phyloP scores from a whole-genome alignment of 352 stramenopile genomes.

The Globisporangium lucens region DNA sequence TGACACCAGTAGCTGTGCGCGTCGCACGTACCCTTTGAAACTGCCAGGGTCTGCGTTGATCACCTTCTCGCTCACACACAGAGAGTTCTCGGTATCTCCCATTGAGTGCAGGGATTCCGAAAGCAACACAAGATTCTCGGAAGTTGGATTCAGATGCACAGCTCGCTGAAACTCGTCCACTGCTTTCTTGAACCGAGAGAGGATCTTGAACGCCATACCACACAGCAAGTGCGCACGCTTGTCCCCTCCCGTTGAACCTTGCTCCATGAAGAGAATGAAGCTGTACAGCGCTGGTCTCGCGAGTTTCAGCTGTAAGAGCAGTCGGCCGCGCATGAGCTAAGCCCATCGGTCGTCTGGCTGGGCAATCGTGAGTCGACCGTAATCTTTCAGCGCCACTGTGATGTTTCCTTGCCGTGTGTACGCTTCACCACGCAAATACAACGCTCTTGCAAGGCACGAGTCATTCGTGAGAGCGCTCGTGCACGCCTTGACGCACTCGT shows the following conservation, averaged over 20 bases:
- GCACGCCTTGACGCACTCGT: slow-evolving; percentile 62
- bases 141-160: slow-evolving; percentile 53
- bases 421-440: slow-evolving; percentile 68
- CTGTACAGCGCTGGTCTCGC: slow-evolving; percentile 61
- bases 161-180: slow-evolving; percentile 64
- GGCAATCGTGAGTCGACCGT: slow-evolving; percentile 53
- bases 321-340: slow-evolving; percentile 48
- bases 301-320: slow-evolving; percentile 58
- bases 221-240: slow-evolving; percentile 53
- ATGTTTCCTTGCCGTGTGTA: slow-evolving; percentile 62
- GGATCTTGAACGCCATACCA: slow-evolving; percentile 64
- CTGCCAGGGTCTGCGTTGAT: slow-evolving; percentile 56
- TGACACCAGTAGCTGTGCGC: slow-evolving; percentile 62
- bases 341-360: slow-evolving; percentile 64
- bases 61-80: slow-evolving; percentile 69
- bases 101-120: slow-evolving; percentile 79
- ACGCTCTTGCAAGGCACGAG: slow-evolving; percentile 46
- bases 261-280: slow-evolving; percentile 72
- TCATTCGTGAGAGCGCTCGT: slow-evolving; percentile 63
- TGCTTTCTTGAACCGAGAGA: slow-evolving; percentile 60
- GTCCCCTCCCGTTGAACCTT: slow-evolving; percentile 26
- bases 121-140: slow-evolving; percentile 72
- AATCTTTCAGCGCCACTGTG: slow-evolving; percentile 51
- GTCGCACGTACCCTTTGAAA: slow-evolving; percentile 61
- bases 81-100: slow-evolving; percentile 74